phyloP scores from a whole-genome alignment of 1,139 yeast genomes.

The Yamadazyma aaseri region DNA sequence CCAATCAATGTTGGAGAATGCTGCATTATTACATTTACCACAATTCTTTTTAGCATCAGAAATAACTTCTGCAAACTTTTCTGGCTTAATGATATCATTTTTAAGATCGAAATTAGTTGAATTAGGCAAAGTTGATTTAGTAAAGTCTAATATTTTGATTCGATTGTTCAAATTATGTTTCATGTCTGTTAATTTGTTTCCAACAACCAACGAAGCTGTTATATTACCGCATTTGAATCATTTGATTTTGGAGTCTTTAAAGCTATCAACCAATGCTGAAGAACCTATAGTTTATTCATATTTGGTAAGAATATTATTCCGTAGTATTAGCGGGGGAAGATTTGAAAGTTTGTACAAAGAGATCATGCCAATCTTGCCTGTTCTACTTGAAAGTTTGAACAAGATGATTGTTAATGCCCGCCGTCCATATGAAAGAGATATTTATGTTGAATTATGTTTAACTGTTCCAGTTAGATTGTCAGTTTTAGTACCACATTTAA shows the following conservation, averaged over 20 bases:
- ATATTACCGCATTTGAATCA: conserved; percentile 83
- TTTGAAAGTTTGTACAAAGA: conserved; percentile 91
- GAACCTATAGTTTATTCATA: conserved; percentile 91
- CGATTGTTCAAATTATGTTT: conserved; percentile 87
- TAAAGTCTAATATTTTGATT: conserved; percentile 77
- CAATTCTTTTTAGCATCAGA: conserved; percentile 94
- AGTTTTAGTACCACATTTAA: conserved; percentile 88
- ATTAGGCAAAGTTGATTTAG: conserved; percentile 76
- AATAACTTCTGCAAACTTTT: conserved; percentile 87
- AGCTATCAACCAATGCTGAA: conserved; percentile 80
- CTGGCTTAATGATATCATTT: conserved; percentile 80
- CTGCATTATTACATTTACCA: conserved; percentile 86
- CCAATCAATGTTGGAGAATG: conserved; percentile 77
- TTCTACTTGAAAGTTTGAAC: conserved; percentile 79
- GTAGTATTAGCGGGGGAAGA: conserved; percentile 95
- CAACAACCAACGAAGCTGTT: conserved; percentile 82
- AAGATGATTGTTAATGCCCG: conserved; percentile 80
- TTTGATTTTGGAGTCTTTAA: conserved; percentile 76
- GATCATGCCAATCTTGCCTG: conserved; percentile 86
- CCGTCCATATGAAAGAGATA: conserved; percentile 86
- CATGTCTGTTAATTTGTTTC: conserved; percentile 93
- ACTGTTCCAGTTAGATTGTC: conserved; percentile 94
- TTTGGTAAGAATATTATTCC: conserved; percentile 80
- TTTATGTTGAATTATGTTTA: conserved; percentile 89
- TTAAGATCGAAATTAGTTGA: conserved; percentile 71